phyloP scores from a whole-genome alignment of 192 early-diverging fungal species.

The Dissophora ornata region DNA sequence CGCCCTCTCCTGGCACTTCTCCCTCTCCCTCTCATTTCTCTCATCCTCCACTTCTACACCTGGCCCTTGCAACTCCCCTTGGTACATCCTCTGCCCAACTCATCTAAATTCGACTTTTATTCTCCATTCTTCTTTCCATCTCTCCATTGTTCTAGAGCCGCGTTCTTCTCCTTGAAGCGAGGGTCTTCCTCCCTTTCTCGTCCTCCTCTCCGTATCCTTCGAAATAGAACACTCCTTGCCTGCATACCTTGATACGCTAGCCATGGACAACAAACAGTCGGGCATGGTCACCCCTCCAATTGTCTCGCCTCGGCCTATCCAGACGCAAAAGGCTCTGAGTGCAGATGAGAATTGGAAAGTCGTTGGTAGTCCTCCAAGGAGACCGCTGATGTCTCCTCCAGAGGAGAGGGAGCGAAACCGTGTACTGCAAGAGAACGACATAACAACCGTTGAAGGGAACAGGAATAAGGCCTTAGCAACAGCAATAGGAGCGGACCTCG shows the following conservation, averaged over 20 bases:
- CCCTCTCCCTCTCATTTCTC: background rate
- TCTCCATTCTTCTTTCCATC: background rate
- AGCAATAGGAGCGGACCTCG: background rate
- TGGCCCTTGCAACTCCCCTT: too few species aligned
- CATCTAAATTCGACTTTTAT: background rate
- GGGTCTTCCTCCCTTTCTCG: background rate
- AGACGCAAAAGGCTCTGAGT: constrained; percentile 30
- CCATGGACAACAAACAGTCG: constrained; percentile 38
- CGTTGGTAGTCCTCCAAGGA: constrained; percentile 69
- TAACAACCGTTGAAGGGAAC: constrained; percentile 9
- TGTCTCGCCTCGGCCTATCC: constrained; percentile 49
- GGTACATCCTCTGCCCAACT: too few species aligned
- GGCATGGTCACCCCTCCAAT: constrained; percentile 49
- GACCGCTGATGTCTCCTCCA: constrained; percentile 64
- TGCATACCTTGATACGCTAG: background rate
- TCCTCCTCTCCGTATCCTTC: background rate
- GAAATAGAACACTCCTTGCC: background rate
- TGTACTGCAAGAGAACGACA: constrained; percentile 9
- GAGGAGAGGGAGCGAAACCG: constrained; percentile 32
- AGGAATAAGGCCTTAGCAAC: background rate
- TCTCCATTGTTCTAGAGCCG: background rate
- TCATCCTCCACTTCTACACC: background rate
- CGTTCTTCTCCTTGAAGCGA: background rate
- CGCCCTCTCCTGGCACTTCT: background rate
- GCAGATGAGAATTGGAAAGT: constrained; percentile 64